Base-by-base conservation (phyloP, 73 alveolate species). In the Tetrahymena malaccensis region DNA sequence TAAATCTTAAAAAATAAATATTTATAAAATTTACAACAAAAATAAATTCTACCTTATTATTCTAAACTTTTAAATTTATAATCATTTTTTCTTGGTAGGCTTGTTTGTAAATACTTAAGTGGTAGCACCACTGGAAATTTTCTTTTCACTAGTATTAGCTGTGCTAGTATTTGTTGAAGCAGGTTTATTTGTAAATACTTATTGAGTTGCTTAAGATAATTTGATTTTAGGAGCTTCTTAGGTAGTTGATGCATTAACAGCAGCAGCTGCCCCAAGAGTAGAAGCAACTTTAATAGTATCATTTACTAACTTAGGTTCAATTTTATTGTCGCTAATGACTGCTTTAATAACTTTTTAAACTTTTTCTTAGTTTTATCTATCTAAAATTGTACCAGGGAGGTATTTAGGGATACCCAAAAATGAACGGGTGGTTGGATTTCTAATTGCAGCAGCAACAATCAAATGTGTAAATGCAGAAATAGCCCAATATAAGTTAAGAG, bases 351-450 rank as follows among this genome's bases (percentile, higher is more conserved):
- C 94, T 34, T 56, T 95, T 89, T 85, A 44, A 13, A 34, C 43
- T 43, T 93, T 93, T 43, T 93, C 50, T 35, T 34, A 21, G 27
- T 93, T 50, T 89, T 43, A 44, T 89, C 97, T 96, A 70, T 98
- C 99, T 21, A 97, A 85, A 55, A 95, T 97, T 27, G 99, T 96
- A 10, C 99, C 99, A 10, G 99, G 99, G 2, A 98, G 94, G 94
- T 94, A 97, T 94, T 98, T 94, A 34, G 99, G 99, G 70, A 98
- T 96, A 33, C 98, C 98, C n/a, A 97, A 34, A 16, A 94, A 17
- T 50, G 95, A 35, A 95, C 43, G 22, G 10, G 44, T 25, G 19
- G 94, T 89, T 11, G 57, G 57, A 27, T 25, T 43, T 85, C 34
- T 93, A 43, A 43, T 89, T 50, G 93, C 97, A 97, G 97, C 96